Evolutionary conservation across 495 filamentous ascomycete genomes (phyloP).

Genomic region (Immersiella caudata): DNA sequence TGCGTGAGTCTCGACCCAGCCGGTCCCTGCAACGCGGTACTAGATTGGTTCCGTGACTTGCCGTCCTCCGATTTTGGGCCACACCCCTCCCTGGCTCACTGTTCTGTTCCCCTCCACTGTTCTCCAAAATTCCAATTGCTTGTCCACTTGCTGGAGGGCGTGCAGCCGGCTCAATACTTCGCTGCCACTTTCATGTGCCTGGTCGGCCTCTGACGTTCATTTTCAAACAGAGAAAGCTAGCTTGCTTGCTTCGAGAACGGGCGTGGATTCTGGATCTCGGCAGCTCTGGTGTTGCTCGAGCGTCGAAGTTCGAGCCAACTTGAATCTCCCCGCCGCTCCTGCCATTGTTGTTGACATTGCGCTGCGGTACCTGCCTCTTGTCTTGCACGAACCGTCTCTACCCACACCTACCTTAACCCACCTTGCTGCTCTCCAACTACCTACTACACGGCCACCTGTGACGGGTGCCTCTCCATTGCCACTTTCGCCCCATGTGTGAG

Average conservation of each 20-base stretch:
- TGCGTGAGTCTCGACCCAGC: conserved; percentile 22
- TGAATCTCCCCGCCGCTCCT: background rate
- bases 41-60: conserved; percentile 19
- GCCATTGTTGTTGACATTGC: background rate
- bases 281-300: background rate
- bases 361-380: background rate
- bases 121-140: conserved; percentile 7
- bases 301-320: background rate
- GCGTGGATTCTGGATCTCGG: background rate
- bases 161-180: conserved; percentile 1
- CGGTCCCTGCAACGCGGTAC: conserved; percentile 21
- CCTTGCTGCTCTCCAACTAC: background rate
- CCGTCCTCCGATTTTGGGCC: background rate
- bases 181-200: background rate
- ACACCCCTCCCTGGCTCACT: background rate
- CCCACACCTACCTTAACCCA: background rate
- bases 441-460: too few relatives aligned
- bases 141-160: background rate
- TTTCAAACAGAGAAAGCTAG: background rate
- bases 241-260: background rate
- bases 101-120: background rate
- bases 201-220: background rate
- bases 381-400: background rate
- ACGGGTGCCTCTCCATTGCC: conserved; percentile 9
- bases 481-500: conserved; percentile 16